phyloP scores from a whole-genome alignment of 768 basidiomycete genomes.

The Strobilomyces echinocephalus region DNA sequence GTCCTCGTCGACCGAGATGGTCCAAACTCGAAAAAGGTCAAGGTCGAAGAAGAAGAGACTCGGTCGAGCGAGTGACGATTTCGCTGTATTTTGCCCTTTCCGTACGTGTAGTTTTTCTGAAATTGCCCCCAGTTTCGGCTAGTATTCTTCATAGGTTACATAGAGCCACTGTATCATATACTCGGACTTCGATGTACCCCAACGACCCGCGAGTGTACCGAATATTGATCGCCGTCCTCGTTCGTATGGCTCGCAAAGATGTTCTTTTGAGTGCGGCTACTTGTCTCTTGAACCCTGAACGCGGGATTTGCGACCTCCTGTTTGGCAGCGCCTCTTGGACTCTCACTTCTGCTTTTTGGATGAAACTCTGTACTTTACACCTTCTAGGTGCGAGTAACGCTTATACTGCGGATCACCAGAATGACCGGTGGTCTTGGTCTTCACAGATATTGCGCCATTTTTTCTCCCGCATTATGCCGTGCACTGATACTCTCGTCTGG shows the following conservation, averaged over 20 bases:
- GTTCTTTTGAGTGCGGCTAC: too few species aligned
- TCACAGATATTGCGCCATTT: too few species aligned
- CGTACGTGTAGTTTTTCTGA: neutral
- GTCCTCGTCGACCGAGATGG: conserved; percentile 21
- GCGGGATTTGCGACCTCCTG: too few species aligned
- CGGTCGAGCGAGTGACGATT: neutral
- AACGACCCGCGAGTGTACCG: neutral
- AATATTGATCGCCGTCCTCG: neutral
- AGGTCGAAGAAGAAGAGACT: conserved; percentile 22
- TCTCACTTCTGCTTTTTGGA: too few species aligned
- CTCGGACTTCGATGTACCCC: conserved; percentile 7
- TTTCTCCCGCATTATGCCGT: too few species aligned
- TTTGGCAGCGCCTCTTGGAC: too few species aligned
- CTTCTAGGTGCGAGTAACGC: too few species aligned
- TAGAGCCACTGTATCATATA: conserved; percentile 12
- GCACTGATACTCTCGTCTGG: too few species aligned
- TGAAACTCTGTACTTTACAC: too few species aligned
- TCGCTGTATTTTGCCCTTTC: neutral
- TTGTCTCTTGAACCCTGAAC: too few species aligned
- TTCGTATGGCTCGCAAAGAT: neutral
- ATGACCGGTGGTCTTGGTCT: too few species aligned
- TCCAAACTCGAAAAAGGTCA: conserved; percentile 17
- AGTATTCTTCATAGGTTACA: neutral
- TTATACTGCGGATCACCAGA: too few species aligned
- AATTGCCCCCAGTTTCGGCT: neutral